Evolutionary conservation across 2,329 filamentous ascomycete species (phyloP).

Genomic region (Piedraia hortae): DNA sequence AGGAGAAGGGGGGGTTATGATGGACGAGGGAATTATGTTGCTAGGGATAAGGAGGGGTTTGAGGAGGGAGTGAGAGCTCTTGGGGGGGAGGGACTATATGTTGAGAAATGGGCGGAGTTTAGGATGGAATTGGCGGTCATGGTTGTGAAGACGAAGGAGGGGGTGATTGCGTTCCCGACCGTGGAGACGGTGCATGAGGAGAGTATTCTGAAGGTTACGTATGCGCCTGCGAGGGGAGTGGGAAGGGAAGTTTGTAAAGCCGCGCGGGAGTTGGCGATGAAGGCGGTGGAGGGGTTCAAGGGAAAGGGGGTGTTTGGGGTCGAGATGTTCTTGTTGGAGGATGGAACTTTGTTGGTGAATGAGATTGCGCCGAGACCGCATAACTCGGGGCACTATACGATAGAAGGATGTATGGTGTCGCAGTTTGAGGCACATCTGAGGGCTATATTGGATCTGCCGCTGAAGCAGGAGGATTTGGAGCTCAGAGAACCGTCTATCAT

Average conservation of each 20-base stretch:
- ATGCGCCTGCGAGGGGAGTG: slow-evolving; percentile 53
- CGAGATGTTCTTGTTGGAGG: slow-evolving; percentile 68
- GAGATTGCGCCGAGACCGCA: slow-evolving; percentile 65
- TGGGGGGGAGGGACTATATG: slow-evolving; percentile 46
- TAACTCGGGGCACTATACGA: slow-evolving; percentile 87
- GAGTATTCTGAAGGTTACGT: slow-evolving; percentile 80
- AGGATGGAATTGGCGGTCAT: slow-evolving; percentile 74
- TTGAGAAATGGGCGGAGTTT: slow-evolving; percentile 73
- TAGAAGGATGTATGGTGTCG: slow-evolving; percentile 68
- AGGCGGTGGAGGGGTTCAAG: slow-evolving; percentile 52
- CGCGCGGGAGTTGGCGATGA: slow-evolving; percentile 50
- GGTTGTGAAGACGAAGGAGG: slow-evolving; percentile 68
- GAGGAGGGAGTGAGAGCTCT: slow-evolving; percentile 41
- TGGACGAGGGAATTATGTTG: slow-evolving; percentile 47
- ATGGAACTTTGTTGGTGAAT: slow-evolving; percentile 49
- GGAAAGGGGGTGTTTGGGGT: slow-evolving; percentile 89
- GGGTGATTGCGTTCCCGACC: slow-evolving; percentile 49
- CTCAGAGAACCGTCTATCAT: slow-evolving; percentile 39
- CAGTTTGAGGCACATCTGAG: slow-evolving; percentile 81
- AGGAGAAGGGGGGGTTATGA: slow-evolving; percentile 76
- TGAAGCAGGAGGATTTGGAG: slow-evolving; percentile 22
- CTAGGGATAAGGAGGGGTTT: slow-evolving; percentile 31
- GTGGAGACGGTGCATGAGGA: slow-evolving; percentile 92
- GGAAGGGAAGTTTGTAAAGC: slow-evolving; percentile 29
- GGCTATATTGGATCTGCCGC: slow-evolving; percentile 46